phyloP scores from a whole-genome alignment of 2,329 filamentous ascomycete genomes.

The Plenodomus lindquistii region DNA sequence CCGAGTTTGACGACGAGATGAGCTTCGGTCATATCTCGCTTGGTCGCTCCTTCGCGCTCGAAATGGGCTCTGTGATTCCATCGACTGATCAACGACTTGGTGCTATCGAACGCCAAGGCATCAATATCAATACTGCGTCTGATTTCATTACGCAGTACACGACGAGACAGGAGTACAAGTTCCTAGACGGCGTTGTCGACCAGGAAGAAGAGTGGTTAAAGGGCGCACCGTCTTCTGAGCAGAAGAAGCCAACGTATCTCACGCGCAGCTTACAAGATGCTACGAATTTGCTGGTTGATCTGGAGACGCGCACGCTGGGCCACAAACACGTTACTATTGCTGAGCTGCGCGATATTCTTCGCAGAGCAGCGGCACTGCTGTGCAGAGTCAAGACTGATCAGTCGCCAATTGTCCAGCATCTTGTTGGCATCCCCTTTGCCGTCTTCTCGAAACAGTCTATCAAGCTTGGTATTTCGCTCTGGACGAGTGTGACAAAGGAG shows the following conservation, averaged over 20 bases:
- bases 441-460: conserved; percentile 95
- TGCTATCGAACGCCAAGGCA: conserved; percentile 75
- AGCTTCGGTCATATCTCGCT: conserved; percentile 90
- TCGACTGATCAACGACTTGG: conserved; percentile 80
- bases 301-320: conserved; percentile 71
- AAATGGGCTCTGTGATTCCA: conserved; percentile 87
- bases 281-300: conserved; percentile 66
- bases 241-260: conserved; percentile 23
- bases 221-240: conserved; percentile 45
- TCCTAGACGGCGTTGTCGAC: conserved; percentile 74
- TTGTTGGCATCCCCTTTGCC: conserved; percentile 90
- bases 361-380: conserved; percentile 82
- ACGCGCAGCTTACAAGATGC: conserved; percentile 55
- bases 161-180: conserved; percentile 92
- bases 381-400: conserved; percentile 78
- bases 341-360: conserved; percentile 79
- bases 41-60: conserved; percentile 89
- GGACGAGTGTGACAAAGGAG: conserved; percentile 96
- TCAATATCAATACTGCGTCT: conserved; percentile 85
- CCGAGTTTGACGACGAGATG: conserved; percentile 89
- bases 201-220: conserved; percentile 66
- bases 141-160: conserved; percentile 98
- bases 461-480: conserved; percentile 91
- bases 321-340: conserved; percentile 71
- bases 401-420: conserved; percentile 77